Percentiles rank a stretch among this genome's conserved stretches.
phyloP scores from a whole-genome alignment of 2,329 filamentous ascomycete genomes.

The Fusarium nodosum region DNA sequence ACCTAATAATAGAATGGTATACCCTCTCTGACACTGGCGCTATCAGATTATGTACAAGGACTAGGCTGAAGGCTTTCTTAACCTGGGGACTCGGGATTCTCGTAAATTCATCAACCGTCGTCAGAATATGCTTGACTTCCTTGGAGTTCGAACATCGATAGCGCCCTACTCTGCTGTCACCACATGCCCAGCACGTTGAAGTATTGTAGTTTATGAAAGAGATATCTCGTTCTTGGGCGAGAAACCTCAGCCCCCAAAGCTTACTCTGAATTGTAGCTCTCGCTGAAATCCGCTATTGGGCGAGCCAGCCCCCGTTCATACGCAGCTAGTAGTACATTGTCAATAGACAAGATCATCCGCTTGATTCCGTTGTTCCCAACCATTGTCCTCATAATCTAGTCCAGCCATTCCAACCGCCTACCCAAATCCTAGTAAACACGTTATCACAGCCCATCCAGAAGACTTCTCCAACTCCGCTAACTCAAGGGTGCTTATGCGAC shows the following conservation, averaged over 20 bases:
- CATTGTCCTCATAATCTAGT: conserved; percentile 17
- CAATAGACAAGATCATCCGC: conserved; percentile 17
- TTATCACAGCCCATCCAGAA: conserved; percentile 35
- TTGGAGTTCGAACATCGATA: background rate
- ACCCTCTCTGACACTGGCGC: background rate
- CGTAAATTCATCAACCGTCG: background rate
- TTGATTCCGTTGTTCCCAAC: conserved; percentile 15
- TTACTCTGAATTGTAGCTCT: conserved; percentile 43
- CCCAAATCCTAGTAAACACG: conserved; percentile 41
- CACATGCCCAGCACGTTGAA: conserved; percentile 22
- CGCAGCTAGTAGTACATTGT: conserved; percentile 44
- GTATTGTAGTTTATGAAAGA: conserved; percentile 27
- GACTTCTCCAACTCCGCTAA: conserved; percentile 37
- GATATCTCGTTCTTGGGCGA: conserved; percentile 14
- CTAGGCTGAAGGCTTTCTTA: background rate
- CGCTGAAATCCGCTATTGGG: conserved; percentile 38
- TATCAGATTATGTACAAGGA: background rate
- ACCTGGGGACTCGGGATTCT: background rate
- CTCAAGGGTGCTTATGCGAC: conserved; percentile 32
- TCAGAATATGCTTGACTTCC: background rate
- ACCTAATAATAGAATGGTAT: conserved; percentile 2
- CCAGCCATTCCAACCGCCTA: conserved; percentile 17
- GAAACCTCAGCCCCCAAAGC: conserved; percentile 34
- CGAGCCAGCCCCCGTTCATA: conserved; percentile 26
- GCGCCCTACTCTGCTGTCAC: background rate